Percentiles rank a stretch among this genome's conserved stretches.
These are phyloP conservation scores for Quercus rubra DNA, from an alignment of 306 rosid genomes.

Conservation along the genomic window DNA sequence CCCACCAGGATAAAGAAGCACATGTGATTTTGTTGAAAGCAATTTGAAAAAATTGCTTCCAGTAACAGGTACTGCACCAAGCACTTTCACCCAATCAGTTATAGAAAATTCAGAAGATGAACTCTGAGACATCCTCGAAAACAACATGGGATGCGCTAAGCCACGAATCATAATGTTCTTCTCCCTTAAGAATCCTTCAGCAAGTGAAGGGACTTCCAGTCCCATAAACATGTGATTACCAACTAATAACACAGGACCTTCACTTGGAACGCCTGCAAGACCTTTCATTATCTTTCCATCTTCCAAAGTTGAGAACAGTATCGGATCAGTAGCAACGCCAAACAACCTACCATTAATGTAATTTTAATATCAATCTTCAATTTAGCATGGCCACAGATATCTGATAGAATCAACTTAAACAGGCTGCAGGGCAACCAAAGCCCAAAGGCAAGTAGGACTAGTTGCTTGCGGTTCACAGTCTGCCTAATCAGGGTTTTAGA, in stretches of 20 bases:
- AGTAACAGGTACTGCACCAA: constrained; percentile 81
- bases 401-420: constrained; percentile 6
- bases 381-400: neutral
- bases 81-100: constrained; percentile 58
- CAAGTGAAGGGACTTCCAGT: constrained; percentile 47
- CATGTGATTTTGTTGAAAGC: constrained; percentile 66
- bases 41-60: constrained; percentile 61
- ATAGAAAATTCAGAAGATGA: constrained; percentile 40
- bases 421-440: neutral
- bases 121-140: constrained; percentile 8
- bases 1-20: constrained; percentile 96
- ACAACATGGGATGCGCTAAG: constrained; percentile 71
- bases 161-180: constrained; percentile 68
- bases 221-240: constrained; percentile 89
- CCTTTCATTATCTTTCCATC: constrained; percentile 85
- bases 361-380: constrained; percentile 17
- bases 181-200: constrained; percentile 56
- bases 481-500: neutral
- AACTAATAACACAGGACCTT: constrained; percentile 86
- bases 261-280: constrained; percentile 79
- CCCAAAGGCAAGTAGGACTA: neutral
- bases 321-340: constrained; percentile 51
- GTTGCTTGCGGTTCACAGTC: neutral
- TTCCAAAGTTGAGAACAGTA: constrained; percentile 74
- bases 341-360: constrained; percentile 42